These are phyloP conservation scores for Ramalina peruviana DNA, from an alignment of 495 filamentous ascomycete genomes.

Conservation along the genomic window DNA sequence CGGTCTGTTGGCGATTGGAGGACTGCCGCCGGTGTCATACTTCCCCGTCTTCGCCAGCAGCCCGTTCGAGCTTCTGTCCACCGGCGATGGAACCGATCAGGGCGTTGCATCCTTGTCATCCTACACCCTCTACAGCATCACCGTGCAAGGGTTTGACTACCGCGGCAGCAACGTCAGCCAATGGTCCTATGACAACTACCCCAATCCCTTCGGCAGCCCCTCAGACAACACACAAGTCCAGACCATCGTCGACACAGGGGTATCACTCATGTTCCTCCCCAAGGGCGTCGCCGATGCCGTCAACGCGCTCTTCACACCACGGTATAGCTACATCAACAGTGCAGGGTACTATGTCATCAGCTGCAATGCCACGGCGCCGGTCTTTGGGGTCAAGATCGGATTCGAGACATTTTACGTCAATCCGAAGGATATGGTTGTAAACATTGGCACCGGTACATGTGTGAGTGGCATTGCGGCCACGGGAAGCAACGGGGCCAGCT, in stretches of 20 bases:
- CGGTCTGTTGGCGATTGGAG: constrained; percentile 37
- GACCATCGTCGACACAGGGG: constrained; percentile 30
- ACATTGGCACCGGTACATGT: constrained; percentile 26
- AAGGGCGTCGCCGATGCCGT: constrained; percentile 32
- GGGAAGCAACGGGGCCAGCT: constrained; percentile 31
- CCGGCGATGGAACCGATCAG: neutral
- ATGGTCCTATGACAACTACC: constrained; percentile 5
- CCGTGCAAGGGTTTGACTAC: constrained; percentile 25
- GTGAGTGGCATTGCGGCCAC: constrained; percentile 30
- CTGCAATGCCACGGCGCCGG: constrained; percentile 41
- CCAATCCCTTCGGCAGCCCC: constrained; percentile 12
- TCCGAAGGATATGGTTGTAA: constrained; percentile 38
- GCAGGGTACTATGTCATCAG: constrained; percentile 37
- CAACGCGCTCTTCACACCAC: constrained; percentile 38
- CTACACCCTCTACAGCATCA: constrained; percentile 32
- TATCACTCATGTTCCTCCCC: constrained; percentile 29
- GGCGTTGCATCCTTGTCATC: neutral
- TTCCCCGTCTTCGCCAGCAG: constrained; percentile 23
- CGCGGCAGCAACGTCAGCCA: constrained; percentile 7
- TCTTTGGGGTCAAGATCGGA: constrained; percentile 36
- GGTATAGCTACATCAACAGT: constrained; percentile 30
- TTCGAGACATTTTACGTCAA: constrained; percentile 38
- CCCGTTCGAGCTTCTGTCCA: constrained; percentile 22
- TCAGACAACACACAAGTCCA: constrained; percentile 17
- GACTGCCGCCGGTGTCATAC: constrained; percentile 28